Conservation (phyloP, 768 basidiomycete species). For the Lactarius indigo region DNA sequence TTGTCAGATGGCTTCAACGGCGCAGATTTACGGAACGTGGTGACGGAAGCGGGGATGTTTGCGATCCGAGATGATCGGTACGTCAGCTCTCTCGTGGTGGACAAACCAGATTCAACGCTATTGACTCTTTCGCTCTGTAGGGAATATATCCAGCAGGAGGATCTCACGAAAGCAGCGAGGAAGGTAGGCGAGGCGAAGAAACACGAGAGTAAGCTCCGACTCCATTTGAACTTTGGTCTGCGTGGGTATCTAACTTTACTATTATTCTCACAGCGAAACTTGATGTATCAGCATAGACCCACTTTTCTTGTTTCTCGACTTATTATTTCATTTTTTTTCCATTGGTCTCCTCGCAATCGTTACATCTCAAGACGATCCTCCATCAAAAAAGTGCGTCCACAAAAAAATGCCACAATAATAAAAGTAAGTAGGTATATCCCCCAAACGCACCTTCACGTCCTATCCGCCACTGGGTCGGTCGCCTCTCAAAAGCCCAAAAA, state of each 20-base stretch:
- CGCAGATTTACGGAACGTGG: slow-evolving; percentile 91
- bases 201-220: slow-evolving; percentile 76
- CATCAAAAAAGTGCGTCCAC: neutral
- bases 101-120: slow-evolving; percentile 2
- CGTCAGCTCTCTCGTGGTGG: slow-evolving; percentile 25
- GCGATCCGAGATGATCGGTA: slow-evolving; percentile 94
- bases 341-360: neutral
- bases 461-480: no score
- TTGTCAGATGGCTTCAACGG: slow-evolving; percentile 93
- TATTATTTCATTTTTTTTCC: neutral
- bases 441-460: neutral
- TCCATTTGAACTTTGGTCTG: neutral
- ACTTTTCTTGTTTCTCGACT: neutral
- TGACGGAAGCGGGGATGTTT: slow-evolving; percentile 97
- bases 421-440: slow-evolving; percentile 5
- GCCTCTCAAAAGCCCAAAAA: slow-evolving; percentile 13
- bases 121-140: slow-evolving; percentile 35
- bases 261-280: slow-evolving; percentile 15
- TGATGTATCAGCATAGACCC: slow-evolving; percentile 21
- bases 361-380: neutral
- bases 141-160: slow-evolving; percentile 91
- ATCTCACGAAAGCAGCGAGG: slow-evolving; percentile 91
- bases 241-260: neutral
- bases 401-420: slow-evolving; percentile 1
- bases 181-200: slow-evolving; percentile 98